Percentiles rank a stretch among this genome's conserved stretches.
Conservation (phyloP, 2,329 filamentous ascomycete genomes). For the Aschersonia sp. region DNA sequence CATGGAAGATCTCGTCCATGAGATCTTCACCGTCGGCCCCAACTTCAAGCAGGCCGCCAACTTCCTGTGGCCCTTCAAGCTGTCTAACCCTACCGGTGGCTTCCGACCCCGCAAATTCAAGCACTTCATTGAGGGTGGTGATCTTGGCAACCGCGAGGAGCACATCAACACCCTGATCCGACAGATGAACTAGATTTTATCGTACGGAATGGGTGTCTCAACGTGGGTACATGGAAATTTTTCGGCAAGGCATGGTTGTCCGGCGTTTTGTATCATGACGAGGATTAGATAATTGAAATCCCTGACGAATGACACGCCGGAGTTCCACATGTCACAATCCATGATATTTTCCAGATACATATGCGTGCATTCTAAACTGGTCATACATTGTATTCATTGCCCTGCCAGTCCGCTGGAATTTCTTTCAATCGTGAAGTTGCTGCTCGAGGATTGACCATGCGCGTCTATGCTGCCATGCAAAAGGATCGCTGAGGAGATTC, state of each 20-base stretch:
- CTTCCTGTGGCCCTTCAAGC: conserved; percentile 99
- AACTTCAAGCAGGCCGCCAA: conserved; percentile 99
- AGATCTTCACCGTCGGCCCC: conserved; percentile 96
- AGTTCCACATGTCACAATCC: conserved; percentile 9
- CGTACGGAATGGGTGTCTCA: conserved; percentile 1
- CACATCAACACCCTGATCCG: conserved; percentile 92
- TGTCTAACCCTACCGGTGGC: conserved; percentile 92
- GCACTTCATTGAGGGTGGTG: conserved; percentile 97
- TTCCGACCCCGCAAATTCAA: conserved; percentile 97
- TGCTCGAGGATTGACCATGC: no score
- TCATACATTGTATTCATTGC: background rate
- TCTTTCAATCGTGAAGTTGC: background rate
- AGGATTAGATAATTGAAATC: conserved; percentile 23
- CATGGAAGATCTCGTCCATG: conserved; percentile 98
- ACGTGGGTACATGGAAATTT: conserved; percentile 4
- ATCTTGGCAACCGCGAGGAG: conserved; percentile 96
- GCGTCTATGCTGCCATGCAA: no score
- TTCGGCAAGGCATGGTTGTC: conserved; percentile 18
- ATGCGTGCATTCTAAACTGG: no score
- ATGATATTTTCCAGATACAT: no score
- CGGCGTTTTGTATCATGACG: conserved; percentile 25
- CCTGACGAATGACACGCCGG: conserved; percentile 25
- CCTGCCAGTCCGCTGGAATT: background rate
- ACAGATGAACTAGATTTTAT: conserved; percentile 77
- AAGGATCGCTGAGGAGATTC: no score